These are phyloP conservation scores for Fonsecaea multimorphosa DNA, from an alignment of 2,329 filamentous ascomycete species.

Conservation along the genomic window DNA sequence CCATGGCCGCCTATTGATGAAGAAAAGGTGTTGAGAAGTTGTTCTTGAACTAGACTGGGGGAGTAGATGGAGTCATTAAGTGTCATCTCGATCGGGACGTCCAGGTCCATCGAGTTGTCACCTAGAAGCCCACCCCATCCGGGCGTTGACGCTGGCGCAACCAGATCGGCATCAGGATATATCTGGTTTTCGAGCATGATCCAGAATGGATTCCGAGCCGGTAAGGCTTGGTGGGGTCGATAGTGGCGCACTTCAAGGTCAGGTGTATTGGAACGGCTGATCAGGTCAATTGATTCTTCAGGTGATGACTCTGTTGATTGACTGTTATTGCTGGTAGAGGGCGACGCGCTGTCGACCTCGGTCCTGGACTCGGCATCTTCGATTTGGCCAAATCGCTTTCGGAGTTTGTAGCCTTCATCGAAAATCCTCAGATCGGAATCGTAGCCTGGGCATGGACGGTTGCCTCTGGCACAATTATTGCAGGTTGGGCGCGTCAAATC, in stretches of 20 bases:
- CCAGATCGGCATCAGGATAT: slow-evolving; percentile 20
- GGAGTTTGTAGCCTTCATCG: slow-evolving; percentile 46
- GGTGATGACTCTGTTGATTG: slow-evolving; percentile 43
- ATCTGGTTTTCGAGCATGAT: slow-evolving; percentile 25
- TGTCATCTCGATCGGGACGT: slow-evolving; percentile 21
- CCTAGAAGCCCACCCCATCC: slow-evolving; percentile 6
- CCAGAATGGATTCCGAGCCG: slow-evolving; percentile 26
- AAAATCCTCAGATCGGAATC: slow-evolving; percentile 46
- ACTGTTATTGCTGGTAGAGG: slow-evolving; percentile 41
- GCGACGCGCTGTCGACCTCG: slow-evolving; percentile 41
- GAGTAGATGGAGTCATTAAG: slow-evolving; percentile 28
- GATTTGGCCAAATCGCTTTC: slow-evolving; percentile 41
- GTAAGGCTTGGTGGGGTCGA: slow-evolving; percentile 10
- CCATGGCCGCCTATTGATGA: slow-evolving; percentile 17
- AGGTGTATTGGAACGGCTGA: slow-evolving; percentile 14
- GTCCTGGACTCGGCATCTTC: slow-evolving; percentile 16
- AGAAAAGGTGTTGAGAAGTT: slow-evolving; percentile 34
- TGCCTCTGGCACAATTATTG: slow-evolving; percentile 43
- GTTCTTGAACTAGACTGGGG: slow-evolving; percentile 37
- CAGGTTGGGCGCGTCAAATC: slow-evolving; percentile 40
- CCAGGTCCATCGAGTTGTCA: slow-evolving; percentile 16
- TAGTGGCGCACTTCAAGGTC: slow-evolving; percentile 15
- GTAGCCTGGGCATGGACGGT: slow-evolving; percentile 45
- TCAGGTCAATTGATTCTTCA: slow-evolving; percentile 36
- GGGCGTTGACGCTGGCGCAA: not conserved